These are phyloP conservation scores for Crithidia brevicula DNA, from an alignment of 208 protist genomes.

Conservation along the genomic window DNA sequence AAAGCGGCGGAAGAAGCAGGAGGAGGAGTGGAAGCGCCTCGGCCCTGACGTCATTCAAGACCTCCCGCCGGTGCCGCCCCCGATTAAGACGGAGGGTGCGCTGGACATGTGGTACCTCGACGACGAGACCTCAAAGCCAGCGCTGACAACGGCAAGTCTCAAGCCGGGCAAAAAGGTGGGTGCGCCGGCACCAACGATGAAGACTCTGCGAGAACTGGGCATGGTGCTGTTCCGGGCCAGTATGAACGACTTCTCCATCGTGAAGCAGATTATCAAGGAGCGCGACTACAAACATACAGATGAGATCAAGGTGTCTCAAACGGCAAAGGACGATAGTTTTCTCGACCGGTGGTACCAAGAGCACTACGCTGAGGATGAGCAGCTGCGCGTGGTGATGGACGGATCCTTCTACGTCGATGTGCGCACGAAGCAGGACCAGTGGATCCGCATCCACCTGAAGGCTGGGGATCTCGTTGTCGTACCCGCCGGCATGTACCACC, in stretches of 20 bases:
- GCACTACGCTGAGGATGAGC: constrained; percentile 94
- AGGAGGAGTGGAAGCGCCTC: constrained; percentile 87
- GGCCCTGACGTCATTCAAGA: constrained; percentile 81
- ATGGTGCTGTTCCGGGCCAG: constrained; percentile 80
- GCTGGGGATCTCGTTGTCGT: constrained; percentile 89
- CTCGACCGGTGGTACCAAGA: constrained; percentile 93
- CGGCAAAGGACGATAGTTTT: constrained; percentile 86
- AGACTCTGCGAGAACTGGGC: constrained; percentile 80
- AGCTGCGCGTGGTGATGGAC: constrained; percentile 89
- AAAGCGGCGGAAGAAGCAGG: constrained; percentile 53
- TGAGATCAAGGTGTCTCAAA: constrained; percentile 86
- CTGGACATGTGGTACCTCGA: constrained; percentile 88
- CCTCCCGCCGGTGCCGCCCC: constrained; percentile 77
- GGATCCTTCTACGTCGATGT: constrained; percentile 94
- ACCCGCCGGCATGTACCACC: constrained; percentile 86
- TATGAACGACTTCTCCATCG: constrained; percentile 86
- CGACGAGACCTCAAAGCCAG: constrained; percentile 74
- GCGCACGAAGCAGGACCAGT: constrained; percentile 90
- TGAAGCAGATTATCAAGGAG: constrained; percentile 89
- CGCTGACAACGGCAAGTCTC: constrained; percentile 68
- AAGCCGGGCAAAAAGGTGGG: constrained; percentile 69
- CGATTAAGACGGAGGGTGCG: constrained; percentile 50
- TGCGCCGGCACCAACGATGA: constrained; percentile 56
- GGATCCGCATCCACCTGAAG: constrained; percentile 88
- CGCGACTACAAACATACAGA: constrained; percentile 92